These are phyloP conservation scores for Neophaeococcomyces aloes DNA, from an alignment of 2,329 filamentous ascomycete genomes.

Conservation along the genomic window DNA sequence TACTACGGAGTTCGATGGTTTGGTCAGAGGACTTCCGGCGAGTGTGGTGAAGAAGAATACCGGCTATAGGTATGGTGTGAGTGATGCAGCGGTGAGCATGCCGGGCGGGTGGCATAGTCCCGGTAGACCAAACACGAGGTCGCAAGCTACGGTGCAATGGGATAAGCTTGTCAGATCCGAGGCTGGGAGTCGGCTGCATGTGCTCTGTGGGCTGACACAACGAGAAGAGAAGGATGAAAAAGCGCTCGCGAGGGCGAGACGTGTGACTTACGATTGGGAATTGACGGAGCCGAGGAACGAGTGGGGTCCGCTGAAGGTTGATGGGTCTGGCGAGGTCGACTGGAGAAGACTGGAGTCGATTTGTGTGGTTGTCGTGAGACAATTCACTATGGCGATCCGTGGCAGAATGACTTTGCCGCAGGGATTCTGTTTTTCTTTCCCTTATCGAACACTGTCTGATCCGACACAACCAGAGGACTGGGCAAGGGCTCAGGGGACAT, in stretches of 20 bases:
- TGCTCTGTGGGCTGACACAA: conserved; percentile 18
- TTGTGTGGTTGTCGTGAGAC: conserved; percentile 15
- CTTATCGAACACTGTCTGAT: conserved; percentile 16
- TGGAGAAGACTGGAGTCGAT: conserved; percentile 20
- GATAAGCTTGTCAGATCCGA: conserved; percentile 12
- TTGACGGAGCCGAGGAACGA: conserved; percentile 14
- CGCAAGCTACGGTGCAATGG: conserved; percentile 4
- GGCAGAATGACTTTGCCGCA: conserved; percentile 15
- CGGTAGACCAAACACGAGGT: conserved; percentile 11
- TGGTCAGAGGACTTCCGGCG: neutral
- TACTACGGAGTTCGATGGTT: conserved; percentile 2
- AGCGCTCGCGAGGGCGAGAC: conserved; percentile 14
- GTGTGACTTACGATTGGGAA: conserved; percentile 20
- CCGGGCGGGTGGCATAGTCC: conserved; percentile 1
- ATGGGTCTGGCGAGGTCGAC: conserved; percentile 18
- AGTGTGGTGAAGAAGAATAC: conserved; percentile 4
- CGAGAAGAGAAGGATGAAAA: conserved; percentile 14
- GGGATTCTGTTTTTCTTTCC: conserved; percentile 20
- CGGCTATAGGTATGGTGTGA: neutral
- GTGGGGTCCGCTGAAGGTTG: conserved; percentile 18
- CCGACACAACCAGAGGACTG: conserved; percentile 17
- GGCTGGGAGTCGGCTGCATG: conserved; percentile 17
- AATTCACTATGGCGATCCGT: conserved; percentile 15
- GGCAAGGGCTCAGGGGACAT: conserved; percentile 18
- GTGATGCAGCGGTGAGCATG: neutral